Base-by-base conservation (phyloP, 2,329 filamentous ascomycete genomes). In the Epichloe gansuensis region DNA sequence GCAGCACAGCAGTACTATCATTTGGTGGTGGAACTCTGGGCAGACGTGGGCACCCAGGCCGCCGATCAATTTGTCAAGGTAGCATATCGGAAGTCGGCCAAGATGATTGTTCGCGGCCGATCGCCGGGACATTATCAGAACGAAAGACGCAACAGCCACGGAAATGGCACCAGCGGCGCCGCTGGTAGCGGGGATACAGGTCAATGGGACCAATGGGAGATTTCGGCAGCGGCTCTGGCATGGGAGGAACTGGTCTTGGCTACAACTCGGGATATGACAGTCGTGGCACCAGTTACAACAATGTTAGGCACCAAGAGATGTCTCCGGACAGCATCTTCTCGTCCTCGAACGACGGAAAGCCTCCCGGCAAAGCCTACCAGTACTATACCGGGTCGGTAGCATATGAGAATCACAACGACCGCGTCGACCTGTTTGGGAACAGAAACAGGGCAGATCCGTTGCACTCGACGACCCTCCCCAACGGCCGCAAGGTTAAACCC, bases 1-100 rank as follows among this genome's bases (percentile, higher is more conserved):
- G 90, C 90, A 1, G 88, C 90, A 17, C 90, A 96, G 64, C 91
- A 95, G 61, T 95, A 90, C 67, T 95, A 94, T 63, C 88, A 93
- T 61, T 75, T 96, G n/a, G 80, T 94, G 46, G 84, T 95, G 4
- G 89, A 95, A 64, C 79, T 94, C 1, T 88, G 82, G 67, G 88
- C 80, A 7, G 83, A 91, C 57, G 71, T 88, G 7, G 76, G 80
- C 2, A 63, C 67, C 35, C 72, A 68, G 59, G 68, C 53, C 54
- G 63, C 59, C 17, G 75, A 80, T 1, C 75, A 78, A 35, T 90
- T 78, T 70, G 71, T 90, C 61, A 85, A 85, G 63, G 74, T 93
- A 50, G 87, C 86, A 3, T 80, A 81, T 53, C 77, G 79, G 47
- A 82, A 86, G 61, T 91, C 87, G 5, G 82, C 85, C 54, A 86